A percentile compares a stretch with the other conserved stretches of the same genome.
These are phyloP conservation scores for Alternaria infectoria DNA, from an alignment of 2,329 filamentous ascomycete genomes.

Conservation along the genomic window DNA sequence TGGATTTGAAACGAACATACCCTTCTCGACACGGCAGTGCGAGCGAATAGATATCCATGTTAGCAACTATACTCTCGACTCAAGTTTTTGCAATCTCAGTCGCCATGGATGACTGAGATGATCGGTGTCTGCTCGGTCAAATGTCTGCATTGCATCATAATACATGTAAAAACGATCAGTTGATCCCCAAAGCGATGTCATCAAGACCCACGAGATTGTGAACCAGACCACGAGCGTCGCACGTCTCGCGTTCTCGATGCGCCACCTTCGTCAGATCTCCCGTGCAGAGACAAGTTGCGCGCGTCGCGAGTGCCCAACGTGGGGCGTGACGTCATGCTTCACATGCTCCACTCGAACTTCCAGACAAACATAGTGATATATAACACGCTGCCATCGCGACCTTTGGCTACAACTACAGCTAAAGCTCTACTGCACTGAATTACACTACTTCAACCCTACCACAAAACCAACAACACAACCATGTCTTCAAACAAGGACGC, in stretches of 20 bases:
- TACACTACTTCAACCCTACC: neutral
- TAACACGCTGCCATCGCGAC: neutral
- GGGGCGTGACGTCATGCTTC: conserved; percentile 18
- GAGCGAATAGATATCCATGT: neutral
- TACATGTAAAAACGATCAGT: neutral
- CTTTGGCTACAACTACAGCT: neutral
- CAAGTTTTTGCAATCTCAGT: neutral
- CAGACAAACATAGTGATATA: conserved; percentile 4
- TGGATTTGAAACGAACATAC: conserved; percentile 2
- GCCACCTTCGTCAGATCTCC: conserved; percentile 15
- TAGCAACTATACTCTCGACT: neutral
- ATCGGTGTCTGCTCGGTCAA: neutral
- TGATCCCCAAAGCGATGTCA: neutral
- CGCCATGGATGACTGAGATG: neutral
- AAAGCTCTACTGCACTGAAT: neutral
- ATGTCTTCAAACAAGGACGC: conserved; percentile 58
- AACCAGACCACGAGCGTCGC: neutral
- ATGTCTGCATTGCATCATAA: conserved; percentile 2
- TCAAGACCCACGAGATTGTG: neutral
- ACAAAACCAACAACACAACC: conserved; percentile 25
- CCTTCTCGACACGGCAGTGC: neutral
- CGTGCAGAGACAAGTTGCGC: conserved; percentile 3
- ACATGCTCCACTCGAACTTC: conserved; percentile 2
- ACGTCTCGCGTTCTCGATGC: neutral
- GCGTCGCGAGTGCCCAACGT: conserved; percentile 3